Base-by-base conservation (phyloP, 2,329 filamentous ascomycete species). In the Alternaria alternata region DNA sequence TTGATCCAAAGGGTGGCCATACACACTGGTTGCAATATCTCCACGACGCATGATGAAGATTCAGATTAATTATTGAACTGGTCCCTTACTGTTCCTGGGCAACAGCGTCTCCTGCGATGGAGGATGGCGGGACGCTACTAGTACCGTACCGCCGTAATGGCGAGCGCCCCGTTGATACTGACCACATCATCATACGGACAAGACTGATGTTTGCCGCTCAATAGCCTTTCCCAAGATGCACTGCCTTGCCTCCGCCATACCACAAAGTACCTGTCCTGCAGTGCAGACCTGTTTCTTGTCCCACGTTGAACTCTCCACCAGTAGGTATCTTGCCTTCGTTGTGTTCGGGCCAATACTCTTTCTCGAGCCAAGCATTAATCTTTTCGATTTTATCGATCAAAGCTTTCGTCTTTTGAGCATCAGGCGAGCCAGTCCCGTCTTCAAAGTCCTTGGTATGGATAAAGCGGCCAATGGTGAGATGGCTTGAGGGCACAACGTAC, bases 401-500 rank as follows among this genome's bases (percentile, higher is more conserved):
- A n/a, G 71, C 78, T 69, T 81, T 77, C 67, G 93, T 85, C 75
- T 86, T 87, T 59, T 82, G 82, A 1, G 82, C 81, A 66, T 85
- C 79, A 22, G 69, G 75, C 7, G 84, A 84, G 38, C 84, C 70
- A 5, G 70, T 64, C 1, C 65, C 68, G 43, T 75, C 75, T 38
- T 74, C 70, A 39, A 84, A 81, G 43, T 94, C 92, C 12, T 84
- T 81, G 41, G 88, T 85, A 9, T 84, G 85, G 43, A 97, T 85
- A 75, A 95, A 97, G 4, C 94, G 85, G 0, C 87, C 94, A 58
- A 98, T 86, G 0, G 94, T 97, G 72, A 97, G 86, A 80, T 98
- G 94, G 16, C 92, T 93, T 47, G 91, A 94, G 2, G 94, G 94
- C 2, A 96, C 92, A 24, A 94, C 89, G 75, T 97, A 98, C 58